Evolutionary conservation across 129 eudicot species (phyloP).

Genomic region (Helianthus tuberosus): DNA sequence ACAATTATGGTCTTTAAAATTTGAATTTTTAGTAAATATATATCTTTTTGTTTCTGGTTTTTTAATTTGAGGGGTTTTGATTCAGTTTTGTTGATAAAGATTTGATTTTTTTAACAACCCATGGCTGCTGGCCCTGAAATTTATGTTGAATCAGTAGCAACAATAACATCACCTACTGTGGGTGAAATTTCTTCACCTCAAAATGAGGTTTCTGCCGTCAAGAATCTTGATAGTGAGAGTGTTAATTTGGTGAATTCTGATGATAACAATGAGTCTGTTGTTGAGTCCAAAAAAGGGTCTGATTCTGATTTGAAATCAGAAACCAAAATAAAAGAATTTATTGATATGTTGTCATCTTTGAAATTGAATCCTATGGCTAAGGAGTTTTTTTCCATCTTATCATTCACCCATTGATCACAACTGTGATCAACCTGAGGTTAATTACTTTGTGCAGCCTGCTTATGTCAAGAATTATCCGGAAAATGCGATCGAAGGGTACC

Average conservation of each 20-base stretch:
- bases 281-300: slow-evolving; percentile 34
- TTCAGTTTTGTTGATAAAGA: slow-evolving; percentile 30
- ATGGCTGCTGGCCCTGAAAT: slow-evolving; percentile 86
- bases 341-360: slow-evolving; percentile 67
- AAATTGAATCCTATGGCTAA: slow-evolving; percentile 94
- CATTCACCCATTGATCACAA: slow-evolving; percentile 49
- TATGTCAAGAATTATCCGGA: slow-evolving; percentile 48
- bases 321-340: slow-evolving; percentile 65
- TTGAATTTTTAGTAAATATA: slow-evolving; percentile 4
- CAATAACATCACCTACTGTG: slow-evolving; percentile 30
- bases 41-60: slow-evolving; percentile 26
- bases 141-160: slow-evolving; percentile 48
- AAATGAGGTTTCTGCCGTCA: slow-evolving; percentile 32
- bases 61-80: slow-evolving; percentile 24
- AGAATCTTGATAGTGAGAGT: slow-evolving; percentile 43
- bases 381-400: slow-evolving; percentile 86
- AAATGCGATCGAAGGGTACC: slow-evolving; percentile 49
- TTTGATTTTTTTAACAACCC: slow-evolving; percentile 29
- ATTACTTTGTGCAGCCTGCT: slow-evolving; percentile 49
- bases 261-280: slow-evolving; percentile 18
- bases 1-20: too few relatives aligned
- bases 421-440: slow-evolving; percentile 53
- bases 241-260: slow-evolving; percentile 27
- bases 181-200: slow-evolving; percentile 38
- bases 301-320: slow-evolving; percentile 71